These are phyloP conservation scores for Monosporascus cannonballus DNA, from an alignment of 2,329 filamentous ascomycete species.

Conservation along the genomic window DNA sequence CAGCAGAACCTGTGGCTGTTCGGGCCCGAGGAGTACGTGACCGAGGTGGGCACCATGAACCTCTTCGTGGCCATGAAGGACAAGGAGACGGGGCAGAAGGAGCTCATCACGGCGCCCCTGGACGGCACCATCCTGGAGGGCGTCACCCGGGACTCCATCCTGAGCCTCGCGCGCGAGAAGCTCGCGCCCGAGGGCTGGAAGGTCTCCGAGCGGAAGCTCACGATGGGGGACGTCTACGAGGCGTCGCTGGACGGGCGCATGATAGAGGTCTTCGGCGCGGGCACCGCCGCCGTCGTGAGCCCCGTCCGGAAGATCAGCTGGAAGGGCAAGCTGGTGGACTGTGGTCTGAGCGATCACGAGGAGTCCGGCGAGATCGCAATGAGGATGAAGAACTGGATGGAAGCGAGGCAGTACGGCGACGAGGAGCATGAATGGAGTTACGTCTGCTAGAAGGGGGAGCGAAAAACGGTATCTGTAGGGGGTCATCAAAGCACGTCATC, in stretches of 20 bases:
- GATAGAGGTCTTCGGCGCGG: conserved; percentile 88
- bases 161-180: conserved; percentile 78
- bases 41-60: conserved; percentile 99
- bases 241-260: conserved; percentile 79
- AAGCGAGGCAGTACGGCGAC: conserved; percentile 90
- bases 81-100: conserved; percentile 82
- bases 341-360: conserved; percentile 71
- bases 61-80: conserved; percentile 83
- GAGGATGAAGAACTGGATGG: conserved; percentile 95
- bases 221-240: conserved; percentile 78
- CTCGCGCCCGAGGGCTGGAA: conserved; percentile 83
- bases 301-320: conserved; percentile 87
- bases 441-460: conserved; percentile 25
- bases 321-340: conserved; percentile 74
- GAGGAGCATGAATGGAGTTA: conserved; percentile 90
- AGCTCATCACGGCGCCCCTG: conserved; percentile 89
- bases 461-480: neutral
- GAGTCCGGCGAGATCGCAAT: conserved; percentile 84
- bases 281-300: conserved; percentile 90
- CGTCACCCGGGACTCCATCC: conserved; percentile 85
- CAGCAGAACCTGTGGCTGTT: conserved; percentile 99
- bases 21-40: conserved; percentile 89
- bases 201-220: conserved; percentile 83
- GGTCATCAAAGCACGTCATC: neutral
- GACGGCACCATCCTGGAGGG: conserved; percentile 96